Evolutionary conservation across 169 alveolate species (phyloP).

Genomic region (Plasmodium yoelii): DNA sequence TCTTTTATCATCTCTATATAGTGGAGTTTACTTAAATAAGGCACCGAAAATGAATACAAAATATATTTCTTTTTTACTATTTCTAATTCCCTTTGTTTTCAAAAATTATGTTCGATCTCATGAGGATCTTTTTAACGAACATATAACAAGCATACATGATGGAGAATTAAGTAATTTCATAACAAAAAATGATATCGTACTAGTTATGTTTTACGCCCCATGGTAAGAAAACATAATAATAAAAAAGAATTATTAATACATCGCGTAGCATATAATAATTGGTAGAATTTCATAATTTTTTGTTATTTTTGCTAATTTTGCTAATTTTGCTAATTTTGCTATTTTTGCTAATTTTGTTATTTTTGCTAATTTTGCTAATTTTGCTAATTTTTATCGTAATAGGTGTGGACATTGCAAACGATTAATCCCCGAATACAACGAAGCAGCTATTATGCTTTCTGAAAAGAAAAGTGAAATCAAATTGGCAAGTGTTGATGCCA

Average conservation of each 20-base stretch:
- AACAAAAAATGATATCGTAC: constrained; percentile 48
- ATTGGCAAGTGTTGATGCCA: constrained; percentile 93
- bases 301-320: not conserved
- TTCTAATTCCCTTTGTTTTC: constrained; percentile 38
- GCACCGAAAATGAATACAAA: constrained; percentile 29
- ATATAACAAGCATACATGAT: constrained; percentile 44
- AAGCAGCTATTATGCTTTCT: constrained; percentile 90
- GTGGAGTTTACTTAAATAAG: not conserved
- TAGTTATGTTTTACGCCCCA: constrained; percentile 73
- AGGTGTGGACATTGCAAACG: constrained; percentile 94
- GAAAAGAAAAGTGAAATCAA: constrained; percentile 85
- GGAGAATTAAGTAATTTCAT: constrained; percentile 44
- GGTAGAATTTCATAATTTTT: not conserved
- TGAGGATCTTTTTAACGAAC: constrained; percentile 55
- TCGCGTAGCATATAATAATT: too few relatives aligned
- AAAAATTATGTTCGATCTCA: constrained; percentile 27
- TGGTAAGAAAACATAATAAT: constrained; percentile 10
- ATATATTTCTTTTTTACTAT: constrained; percentile 25
- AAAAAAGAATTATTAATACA: not conserved
- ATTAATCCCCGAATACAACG: constrained; percentile 94
- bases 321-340: too few relatives aligned
- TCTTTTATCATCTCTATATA: too few relatives aligned
- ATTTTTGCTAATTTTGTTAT: not conserved
- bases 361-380: too few relatives aligned
- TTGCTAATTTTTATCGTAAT: not conserved